Percentiles rank a stretch among this genome's conserved stretches.
These are phyloP conservation scores for Lentinula novae-zelandiae DNA, from an alignment of 1,284 basidiomycete species.

Conservation along the genomic window DNA sequence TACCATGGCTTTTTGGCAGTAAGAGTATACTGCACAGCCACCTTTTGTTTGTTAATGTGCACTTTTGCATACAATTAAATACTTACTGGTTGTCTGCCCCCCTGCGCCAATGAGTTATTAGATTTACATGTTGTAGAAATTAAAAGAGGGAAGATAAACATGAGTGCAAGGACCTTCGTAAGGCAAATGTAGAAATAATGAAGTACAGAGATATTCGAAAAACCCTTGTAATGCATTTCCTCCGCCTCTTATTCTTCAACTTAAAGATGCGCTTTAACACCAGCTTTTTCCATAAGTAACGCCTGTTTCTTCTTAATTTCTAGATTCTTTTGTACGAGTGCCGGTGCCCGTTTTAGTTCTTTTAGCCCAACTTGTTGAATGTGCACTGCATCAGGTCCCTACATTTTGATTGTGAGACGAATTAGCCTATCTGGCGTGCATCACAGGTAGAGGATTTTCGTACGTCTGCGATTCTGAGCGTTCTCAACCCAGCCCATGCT, in stretches of 20 bases:
- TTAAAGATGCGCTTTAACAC: conserved; percentile 10
- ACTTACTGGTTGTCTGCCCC: background rate
- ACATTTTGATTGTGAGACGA: background rate
- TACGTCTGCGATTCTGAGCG: conserved; percentile 88
- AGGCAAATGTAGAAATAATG: no score
- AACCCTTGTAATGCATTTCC: no score
- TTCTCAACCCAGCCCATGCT: conserved; percentile 80
- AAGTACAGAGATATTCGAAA: no score
- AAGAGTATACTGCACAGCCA: conserved; percentile 11
- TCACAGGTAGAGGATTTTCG: conserved; percentile 25
- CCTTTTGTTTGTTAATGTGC: background rate
- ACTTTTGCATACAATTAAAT: background rate
- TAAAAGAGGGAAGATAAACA: no score
- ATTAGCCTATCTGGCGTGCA: conserved; percentile 8
- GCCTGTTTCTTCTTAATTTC: conserved; percentile 53
- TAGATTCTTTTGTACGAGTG: conserved; percentile 46
- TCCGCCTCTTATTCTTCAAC: no score
- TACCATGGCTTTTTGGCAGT: background rate
- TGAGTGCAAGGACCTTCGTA: no score
- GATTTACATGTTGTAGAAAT: no score
- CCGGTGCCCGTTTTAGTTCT: conserved; percentile 72
- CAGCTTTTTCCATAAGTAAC: conserved; percentile 32
- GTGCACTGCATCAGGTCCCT: conserved; percentile 94
- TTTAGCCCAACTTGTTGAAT: conserved; percentile 90
- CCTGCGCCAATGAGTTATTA: no score